A percentile compares a stretch with the other conserved stretches of the same genome.
phyloP scores from a whole-genome alignment of 495 filamentous ascomycete species.

The Penicillium cataractarum region DNA sequence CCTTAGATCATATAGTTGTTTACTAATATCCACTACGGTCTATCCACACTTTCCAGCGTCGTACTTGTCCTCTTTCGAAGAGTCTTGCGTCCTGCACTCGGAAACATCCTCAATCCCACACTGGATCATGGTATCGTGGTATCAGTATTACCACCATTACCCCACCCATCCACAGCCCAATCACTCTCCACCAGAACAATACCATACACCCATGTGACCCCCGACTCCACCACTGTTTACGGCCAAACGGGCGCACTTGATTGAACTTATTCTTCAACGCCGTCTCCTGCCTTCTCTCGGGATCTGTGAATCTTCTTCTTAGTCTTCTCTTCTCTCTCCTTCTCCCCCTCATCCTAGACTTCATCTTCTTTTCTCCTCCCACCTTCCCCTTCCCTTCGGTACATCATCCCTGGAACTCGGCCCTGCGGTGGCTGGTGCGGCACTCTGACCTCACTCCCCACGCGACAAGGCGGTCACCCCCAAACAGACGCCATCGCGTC shows the following conservation, averaged over 20 bases:
- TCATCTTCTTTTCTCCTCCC: not conserved
- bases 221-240: slow-evolving; percentile 34
- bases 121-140: slow-evolving; percentile 23
- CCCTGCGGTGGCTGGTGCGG: slow-evolving; percentile 8
- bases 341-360: not conserved
- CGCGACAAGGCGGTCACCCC: slow-evolving; percentile 41
- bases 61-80: slow-evolving; percentile 6
- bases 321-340: not conserved
- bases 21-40: not conserved
- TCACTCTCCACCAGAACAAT: not conserved
- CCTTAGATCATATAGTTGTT: slow-evolving; percentile 3
- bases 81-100: slow-evolving; percentile 27
- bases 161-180: not conserved
- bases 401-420: not conserved
- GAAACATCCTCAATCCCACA: slow-evolving; percentile 36
- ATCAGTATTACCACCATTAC: slow-evolving; percentile 27
- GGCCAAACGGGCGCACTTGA: slow-evolving; percentile 25
- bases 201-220: slow-evolving; percentile 24
- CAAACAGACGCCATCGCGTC: slow-evolving; percentile 41
- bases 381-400: not conserved
- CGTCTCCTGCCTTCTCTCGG: slow-evolving; percentile 14
- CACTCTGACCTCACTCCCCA: slow-evolving; percentile 28
- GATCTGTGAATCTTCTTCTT: slow-evolving; percentile 7
- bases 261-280: slow-evolving; percentile 17
- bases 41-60: slow-evolving; percentile 11